These are phyloP conservation scores for Selenicereus undatus DNA, from an alignment of 148 eudicot genomes.

Conservation along the genomic window DNA sequence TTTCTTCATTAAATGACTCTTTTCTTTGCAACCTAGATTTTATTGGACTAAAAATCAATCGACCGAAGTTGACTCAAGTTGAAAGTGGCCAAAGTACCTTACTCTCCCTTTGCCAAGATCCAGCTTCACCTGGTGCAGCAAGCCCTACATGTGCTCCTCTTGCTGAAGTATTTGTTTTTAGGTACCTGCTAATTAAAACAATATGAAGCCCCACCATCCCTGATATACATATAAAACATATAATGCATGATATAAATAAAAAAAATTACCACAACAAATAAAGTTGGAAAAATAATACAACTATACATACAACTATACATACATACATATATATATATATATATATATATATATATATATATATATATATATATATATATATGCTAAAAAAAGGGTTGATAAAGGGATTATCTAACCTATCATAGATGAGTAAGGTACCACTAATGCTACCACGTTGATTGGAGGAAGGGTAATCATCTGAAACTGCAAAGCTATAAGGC, in stretches of 20 bases:
- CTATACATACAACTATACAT: too few species aligned
- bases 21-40: too few species aligned
- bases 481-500: slow-evolving; percentile 69
- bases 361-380: too few species aligned
- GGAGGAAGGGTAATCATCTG: slow-evolving; percentile 47
- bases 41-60: too few species aligned
- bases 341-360: too few species aligned
- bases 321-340: too few species aligned
- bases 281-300: not conserved
- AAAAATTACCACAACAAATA: too few species aligned
- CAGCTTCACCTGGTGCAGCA: slow-evolving; percentile 51
- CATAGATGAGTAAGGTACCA: slow-evolving; percentile 61
- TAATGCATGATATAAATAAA: too few species aligned
- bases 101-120: slow-evolving; percentile 66
- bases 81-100: slow-evolving; percentile 29
- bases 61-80: too few species aligned
- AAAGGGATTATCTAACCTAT: slow-evolving; percentile 34
- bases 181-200: slow-evolving; percentile 27
- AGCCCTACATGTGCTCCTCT: slow-evolving; percentile 42
- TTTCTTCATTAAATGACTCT: too few species aligned
- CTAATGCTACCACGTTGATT: slow-evolving; percentile 45
- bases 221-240: not conserved
- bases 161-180: slow-evolving; percentile 29
- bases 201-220: not conserved
- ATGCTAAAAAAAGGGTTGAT: too few species aligned